phyloP scores from a whole-genome alignment of 2,329 filamentous ascomycete genomes.

The Curvularia lunata region DNA sequence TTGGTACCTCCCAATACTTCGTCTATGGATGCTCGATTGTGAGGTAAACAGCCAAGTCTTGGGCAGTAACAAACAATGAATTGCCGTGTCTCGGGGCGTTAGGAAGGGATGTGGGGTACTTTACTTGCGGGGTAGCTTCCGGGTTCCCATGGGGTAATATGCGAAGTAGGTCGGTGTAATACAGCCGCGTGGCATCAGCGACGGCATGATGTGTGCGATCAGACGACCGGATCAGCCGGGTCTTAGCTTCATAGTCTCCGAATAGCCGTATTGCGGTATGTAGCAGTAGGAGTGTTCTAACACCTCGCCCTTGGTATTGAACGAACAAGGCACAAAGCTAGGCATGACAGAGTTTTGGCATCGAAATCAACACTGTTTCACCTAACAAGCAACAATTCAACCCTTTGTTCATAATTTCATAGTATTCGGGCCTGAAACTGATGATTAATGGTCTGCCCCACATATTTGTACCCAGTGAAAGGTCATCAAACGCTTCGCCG shows the following conservation, averaged over 20 bases:
- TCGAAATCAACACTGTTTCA: background rate
- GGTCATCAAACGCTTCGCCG: slow-evolving; percentile 51
- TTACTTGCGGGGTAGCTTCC: slow-evolving; percentile 22
- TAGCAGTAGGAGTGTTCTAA: background rate
- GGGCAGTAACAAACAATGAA: slow-evolving; percentile 4
- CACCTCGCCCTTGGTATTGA: background rate
- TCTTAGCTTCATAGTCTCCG: too few species aligned
- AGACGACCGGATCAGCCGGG: background rate
- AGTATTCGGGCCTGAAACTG: background rate
- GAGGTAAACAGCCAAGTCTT: too few species aligned
- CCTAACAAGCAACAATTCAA: background rate
- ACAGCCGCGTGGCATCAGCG: slow-evolving; percentile 8
- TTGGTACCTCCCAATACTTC: background rate
- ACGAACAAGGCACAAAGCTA: background rate
- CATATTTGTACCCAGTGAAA: slow-evolving; percentile 44
- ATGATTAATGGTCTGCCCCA: background rate
- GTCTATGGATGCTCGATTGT: background rate
- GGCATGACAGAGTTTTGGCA: background rate
- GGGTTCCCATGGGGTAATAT: background rate
- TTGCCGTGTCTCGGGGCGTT: slow-evolving; percentile 6
- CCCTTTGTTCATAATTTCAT: background rate
- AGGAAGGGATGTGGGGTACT: slow-evolving; percentile 19
- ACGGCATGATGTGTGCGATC: slow-evolving; percentile 7
- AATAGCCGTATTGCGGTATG: background rate
- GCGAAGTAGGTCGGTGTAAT: slow-evolving; percentile 18